Conservation (phyloP, 2,329 filamentous ascomycete genomes). For the Botrytis galanthina region DNA sequence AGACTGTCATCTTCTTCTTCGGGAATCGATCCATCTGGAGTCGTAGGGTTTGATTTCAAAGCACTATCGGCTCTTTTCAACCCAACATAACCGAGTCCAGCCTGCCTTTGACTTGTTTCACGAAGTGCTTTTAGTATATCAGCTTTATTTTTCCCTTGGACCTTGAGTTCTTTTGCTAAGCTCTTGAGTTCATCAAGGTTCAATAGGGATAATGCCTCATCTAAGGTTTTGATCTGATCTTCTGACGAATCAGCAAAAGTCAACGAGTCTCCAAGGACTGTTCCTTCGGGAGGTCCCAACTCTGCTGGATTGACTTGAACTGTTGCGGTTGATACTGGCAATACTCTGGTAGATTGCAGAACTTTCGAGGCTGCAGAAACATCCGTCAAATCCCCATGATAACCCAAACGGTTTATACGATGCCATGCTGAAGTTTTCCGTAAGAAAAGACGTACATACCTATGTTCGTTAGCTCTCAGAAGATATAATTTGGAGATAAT, state of each 20-base stretch:
- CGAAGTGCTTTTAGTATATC: constrained; percentile 74
- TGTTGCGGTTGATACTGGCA: constrained; percentile 48
- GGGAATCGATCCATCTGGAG: constrained; percentile 31
- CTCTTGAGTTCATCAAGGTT: constrained; percentile 84
- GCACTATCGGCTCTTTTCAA: constrained; percentile 52
- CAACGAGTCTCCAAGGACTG: constrained; percentile 56
- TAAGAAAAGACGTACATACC: constrained; percentile 88
- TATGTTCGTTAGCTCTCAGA: constrained; percentile 38
- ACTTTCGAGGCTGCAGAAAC: constrained; percentile 61
- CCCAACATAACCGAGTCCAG: constrained; percentile 68
- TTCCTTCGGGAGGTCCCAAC: constrained; percentile 46
- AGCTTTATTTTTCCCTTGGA: constrained; percentile 83
- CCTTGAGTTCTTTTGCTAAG: constrained; percentile 81
- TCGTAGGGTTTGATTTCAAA: constrained; percentile 8
- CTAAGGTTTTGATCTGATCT: constrained; percentile 69
- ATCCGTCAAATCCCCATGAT: constrained; percentile 80
- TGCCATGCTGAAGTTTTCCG: constrained; percentile 93
- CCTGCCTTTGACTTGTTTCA: constrained; percentile 71
- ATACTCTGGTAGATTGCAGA: constrained; percentile 56
- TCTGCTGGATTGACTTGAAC: constrained; percentile 44
- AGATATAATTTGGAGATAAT: neutral
- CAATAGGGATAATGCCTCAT: constrained; percentile 79
- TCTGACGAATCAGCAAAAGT: constrained; percentile 79
- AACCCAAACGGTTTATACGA: constrained; percentile 71
- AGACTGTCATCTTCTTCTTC: constrained; percentile 50